Conservation (phyloP, 2,329 filamentous ascomycete genomes). For the Fusarium sp. region DNA sequence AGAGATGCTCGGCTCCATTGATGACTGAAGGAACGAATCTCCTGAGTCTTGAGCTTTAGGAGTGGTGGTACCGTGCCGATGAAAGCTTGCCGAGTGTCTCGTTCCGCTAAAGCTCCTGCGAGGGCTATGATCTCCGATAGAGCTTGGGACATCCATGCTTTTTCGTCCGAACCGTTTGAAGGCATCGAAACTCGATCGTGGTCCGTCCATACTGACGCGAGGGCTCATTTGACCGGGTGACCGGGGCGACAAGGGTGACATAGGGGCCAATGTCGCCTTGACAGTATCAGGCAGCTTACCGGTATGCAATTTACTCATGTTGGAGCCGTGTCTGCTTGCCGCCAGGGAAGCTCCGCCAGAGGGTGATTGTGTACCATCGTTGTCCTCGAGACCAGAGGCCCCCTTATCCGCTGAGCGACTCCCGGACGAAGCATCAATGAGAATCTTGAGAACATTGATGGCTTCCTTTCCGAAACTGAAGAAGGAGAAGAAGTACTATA, state of each 20-base stretch:
- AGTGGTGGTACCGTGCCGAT: slow-evolving; percentile 38
- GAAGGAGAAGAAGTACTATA: slow-evolving; percentile 94
- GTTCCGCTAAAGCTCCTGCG: slow-evolving; percentile 74
- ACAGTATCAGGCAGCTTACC: slow-evolving; percentile 67
- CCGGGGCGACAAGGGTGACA: slow-evolving; percentile 62
- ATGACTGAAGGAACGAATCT: slow-evolving; percentile 80
- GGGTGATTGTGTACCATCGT: slow-evolving; percentile 33
- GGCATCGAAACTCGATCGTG: slow-evolving; percentile 66
- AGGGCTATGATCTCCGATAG: slow-evolving; percentile 58
- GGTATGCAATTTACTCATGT: slow-evolving; percentile 52
- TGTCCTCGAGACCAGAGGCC: slow-evolving; percentile 29
- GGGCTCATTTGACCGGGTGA: slow-evolving; percentile 62
- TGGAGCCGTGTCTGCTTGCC: slow-evolving; percentile 43
- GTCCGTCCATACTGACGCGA: slow-evolving; percentile 65
- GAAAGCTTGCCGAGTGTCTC: slow-evolving; percentile 64
- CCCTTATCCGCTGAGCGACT: slow-evolving; percentile 48
- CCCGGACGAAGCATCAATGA: slow-evolving; percentile 71
- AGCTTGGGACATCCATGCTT: slow-evolving; percentile 65
- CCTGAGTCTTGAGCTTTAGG: slow-evolving; percentile 58
- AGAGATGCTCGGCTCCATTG: slow-evolving; percentile 78
- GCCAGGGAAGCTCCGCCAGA: slow-evolving; percentile 46
- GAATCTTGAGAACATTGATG: slow-evolving; percentile 78
- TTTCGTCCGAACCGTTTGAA: slow-evolving; percentile 61
- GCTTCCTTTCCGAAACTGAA: slow-evolving; percentile 89
- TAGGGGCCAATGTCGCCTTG: slow-evolving; percentile 70